Base-by-base conservation (phyloP, 2,329 filamentous ascomycete species). In the Hyphodiscus sp. region DNA sequence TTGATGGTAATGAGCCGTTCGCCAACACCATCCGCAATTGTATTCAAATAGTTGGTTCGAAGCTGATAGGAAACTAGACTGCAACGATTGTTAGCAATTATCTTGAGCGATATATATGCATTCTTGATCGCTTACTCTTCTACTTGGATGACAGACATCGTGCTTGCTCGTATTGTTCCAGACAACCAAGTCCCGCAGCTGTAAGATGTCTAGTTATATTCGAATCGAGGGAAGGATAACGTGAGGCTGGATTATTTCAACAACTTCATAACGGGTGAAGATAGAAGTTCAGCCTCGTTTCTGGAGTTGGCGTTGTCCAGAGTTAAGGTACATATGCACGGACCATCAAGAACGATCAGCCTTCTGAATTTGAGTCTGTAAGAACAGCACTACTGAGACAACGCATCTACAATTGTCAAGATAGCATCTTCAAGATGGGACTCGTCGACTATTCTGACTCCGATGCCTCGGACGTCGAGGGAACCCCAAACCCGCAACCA, bases 51-150 rank as follows among this genome's bases (percentile, higher is more conserved):
- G 64, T 85, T 85, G 41, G 86, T 86, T 50, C 89, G 86, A 53
- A 95, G 76, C 69, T 91, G 87, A 73, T 92, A 92, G 53, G 89
- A 82, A 45, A 91, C 86, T 69, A 94, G 84, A 69, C 87, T 91
- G 63, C 41, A 49, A 18, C 16, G 55, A 18, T n/a, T 38, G 33
- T 57, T 16, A 57, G 19, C 23, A 42, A 29, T 41, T 33, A 38
- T 19, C 29, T 42, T 16, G 30, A 45, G 41, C 41, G 43, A 15
- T 13, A 10, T 33, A 44, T n/a, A 44, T 13, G 13, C 19, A 19
- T 45, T 41, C 20, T 16, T 38, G 19, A 30, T 43, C 41, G 58
- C 62, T 16, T 62, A 70, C 68, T 70, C 68, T 65, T 69, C 67
- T 45, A 68, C 64, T 62, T 70, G 68, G 54, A 69, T 65, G 48